These are phyloP conservation scores for Dendrobium chrysotoxum DNA, from an alignment of 106 monocot species.

Conservation along the genomic window DNA sequence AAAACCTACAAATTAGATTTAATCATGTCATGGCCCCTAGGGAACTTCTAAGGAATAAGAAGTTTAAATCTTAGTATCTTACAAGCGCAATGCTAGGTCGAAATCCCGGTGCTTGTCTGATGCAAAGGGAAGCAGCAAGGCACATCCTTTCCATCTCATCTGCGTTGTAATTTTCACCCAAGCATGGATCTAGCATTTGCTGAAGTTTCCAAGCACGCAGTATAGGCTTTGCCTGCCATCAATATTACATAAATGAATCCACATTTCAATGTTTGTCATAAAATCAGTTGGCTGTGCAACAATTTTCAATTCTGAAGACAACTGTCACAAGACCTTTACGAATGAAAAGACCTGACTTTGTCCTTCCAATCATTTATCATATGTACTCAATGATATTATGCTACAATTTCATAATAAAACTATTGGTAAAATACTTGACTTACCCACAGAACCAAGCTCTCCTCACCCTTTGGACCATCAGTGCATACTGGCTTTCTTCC, in stretches of 20 bases:
- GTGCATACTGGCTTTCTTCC: slow-evolving; percentile 64
- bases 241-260: background rate
- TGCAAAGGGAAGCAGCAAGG: slow-evolving; percentile 76
- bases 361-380: background rate
- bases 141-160: slow-evolving; percentile 58
- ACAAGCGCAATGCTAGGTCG: slow-evolving; percentile 64
- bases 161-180: slow-evolving; percentile 38
- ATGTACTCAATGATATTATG: background rate
- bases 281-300: background rate
- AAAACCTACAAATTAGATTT: slow-evolving; percentile 22
- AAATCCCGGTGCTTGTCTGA: slow-evolving; percentile 38
- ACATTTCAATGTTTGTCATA: background rate
- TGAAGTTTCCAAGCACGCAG: slow-evolving; percentile 41
- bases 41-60: background rate
- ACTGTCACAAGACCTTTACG: background rate
- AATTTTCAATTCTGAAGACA: background rate
- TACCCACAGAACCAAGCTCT: slow-evolving; percentile 86
- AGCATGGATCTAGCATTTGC: slow-evolving; percentile 60
- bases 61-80: slow-evolving; percentile 21
- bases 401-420: background rate
- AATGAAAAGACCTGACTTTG: background rate
- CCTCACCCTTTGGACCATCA: slow-evolving; percentile 44
- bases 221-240: slow-evolving; percentile 22
- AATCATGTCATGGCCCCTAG: no score
- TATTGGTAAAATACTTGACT: slow-evolving; percentile 2